phyloP scores from a whole-genome alignment of 768 basidiomycete genomes.

The Austroboletus festivus region DNA sequence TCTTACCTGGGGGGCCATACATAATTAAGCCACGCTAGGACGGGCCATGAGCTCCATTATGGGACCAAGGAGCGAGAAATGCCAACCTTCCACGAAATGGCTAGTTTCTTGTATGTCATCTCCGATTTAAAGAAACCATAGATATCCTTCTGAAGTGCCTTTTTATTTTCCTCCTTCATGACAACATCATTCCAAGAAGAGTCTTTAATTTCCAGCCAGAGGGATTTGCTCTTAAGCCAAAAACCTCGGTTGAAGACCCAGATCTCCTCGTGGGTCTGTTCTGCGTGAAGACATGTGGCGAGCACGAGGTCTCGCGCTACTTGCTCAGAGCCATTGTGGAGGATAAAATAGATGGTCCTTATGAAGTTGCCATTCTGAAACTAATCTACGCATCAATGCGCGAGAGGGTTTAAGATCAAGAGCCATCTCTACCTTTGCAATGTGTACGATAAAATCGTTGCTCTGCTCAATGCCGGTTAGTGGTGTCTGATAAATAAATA shows the following conservation, averaged over 20 bases:
- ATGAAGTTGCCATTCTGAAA: constrained; percentile 23
- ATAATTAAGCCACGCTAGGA: constrained; percentile 75
- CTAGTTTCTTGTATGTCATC: constrained; percentile 65
- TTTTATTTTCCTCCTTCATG: constrained; percentile 67
- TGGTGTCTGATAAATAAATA: neutral
- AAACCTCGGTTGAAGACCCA: constrained; percentile 73
- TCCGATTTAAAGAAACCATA: constrained; percentile 80
- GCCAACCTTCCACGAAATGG: constrained; percentile 78
- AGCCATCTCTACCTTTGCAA: constrained; percentile 40
- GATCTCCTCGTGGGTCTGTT: constrained; percentile 63
- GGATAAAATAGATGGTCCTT: constrained; percentile 43
- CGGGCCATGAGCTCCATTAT: neutral
- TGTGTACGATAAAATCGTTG: constrained; percentile 55
- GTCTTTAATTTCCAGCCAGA: constrained; percentile 63
- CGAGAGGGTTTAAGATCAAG: neutral
- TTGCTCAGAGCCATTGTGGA: constrained; percentile 61
- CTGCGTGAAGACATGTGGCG: constrained; percentile 47
- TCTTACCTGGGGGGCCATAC: constrained; percentile 72
- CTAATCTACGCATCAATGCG: constrained; percentile 20
- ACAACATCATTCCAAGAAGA: constrained; percentile 76
- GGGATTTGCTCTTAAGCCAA: constrained; percentile 60
- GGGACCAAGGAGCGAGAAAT: neutral
- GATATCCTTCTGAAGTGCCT: constrained; percentile 65
- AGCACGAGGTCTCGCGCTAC: constrained; percentile 50
- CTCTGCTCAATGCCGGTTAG: constrained; percentile 34